Percentiles rank a stretch among this genome's conserved stretches.
Conservation (phyloP, 805 yeast genomes). For the Ogataea wickerhamii region DNA sequence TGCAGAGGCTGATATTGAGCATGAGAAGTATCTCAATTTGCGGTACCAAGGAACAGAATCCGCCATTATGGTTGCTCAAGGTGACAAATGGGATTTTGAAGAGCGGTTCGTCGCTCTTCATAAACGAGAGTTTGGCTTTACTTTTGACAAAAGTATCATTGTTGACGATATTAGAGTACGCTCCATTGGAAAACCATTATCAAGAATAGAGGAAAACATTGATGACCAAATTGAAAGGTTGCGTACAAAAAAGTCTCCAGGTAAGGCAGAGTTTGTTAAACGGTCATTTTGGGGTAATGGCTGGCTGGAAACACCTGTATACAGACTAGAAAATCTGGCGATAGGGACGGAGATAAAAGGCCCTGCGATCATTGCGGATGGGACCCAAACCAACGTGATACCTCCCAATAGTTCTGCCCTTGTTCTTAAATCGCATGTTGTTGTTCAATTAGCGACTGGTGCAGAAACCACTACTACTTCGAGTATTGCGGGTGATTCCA, state of each 20-base stretch:
- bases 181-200: constrained; percentile 56
- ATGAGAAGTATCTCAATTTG: constrained; percentile 47
- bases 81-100: constrained; percentile 30
- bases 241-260: constrained; percentile 48
- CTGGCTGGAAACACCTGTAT: constrained; percentile 46
- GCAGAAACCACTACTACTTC: neutral
- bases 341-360: constrained; percentile 54
- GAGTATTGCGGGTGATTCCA: constrained; percentile 33
- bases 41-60: constrained; percentile 87
- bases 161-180: constrained; percentile 76
- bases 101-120: constrained; percentile 51
- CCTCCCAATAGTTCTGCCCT: constrained; percentile 32
- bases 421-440: constrained; percentile 32
- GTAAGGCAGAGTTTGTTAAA: constrained; percentile 37
- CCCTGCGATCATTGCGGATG: constrained; percentile 35
- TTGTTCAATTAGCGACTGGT: constrained; percentile 19
- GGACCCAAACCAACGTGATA: constrained; percentile 35
- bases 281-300: constrained; percentile 1
- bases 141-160: constrained; percentile 43
- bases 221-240: constrained; percentile 33
- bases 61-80: constrained; percentile 57
- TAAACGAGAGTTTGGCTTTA: constrained; percentile 69
- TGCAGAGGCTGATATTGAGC: constrained; percentile 1
- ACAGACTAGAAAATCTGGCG: constrained; percentile 44
- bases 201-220: constrained; percentile 19